phyloP scores from a whole-genome alignment of 345 rosid genomes.

The Salix suchowensis region DNA sequence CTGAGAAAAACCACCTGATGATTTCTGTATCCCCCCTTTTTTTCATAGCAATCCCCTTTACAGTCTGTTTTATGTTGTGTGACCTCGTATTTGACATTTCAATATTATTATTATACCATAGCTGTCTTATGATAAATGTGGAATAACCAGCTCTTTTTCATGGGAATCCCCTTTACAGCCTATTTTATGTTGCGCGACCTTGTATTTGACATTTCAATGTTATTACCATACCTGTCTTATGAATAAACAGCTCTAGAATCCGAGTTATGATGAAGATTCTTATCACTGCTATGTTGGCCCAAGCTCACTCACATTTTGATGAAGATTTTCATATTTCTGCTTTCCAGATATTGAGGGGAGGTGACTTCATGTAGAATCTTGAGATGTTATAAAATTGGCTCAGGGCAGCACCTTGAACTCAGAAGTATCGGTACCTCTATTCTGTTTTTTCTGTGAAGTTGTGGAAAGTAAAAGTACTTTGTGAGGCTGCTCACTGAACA shows the following conservation, averaged over 20 bases:
- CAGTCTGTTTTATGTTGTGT: neutral
- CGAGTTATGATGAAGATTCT: neutral
- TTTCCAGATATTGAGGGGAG: conserved; percentile 37
- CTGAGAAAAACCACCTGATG: neutral
- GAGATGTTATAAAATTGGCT: conserved; percentile 21
- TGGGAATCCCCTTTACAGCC: neutral
- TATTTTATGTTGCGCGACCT: neutral
- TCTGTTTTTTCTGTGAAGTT: conserved; percentile 22
- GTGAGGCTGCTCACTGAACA: conserved; percentile 14
- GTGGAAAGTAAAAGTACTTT: conserved; percentile 32
- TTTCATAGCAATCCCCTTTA: neutral
- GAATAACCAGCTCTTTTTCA: neutral
- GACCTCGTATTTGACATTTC: neutral
- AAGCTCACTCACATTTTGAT: conserved; percentile 4
- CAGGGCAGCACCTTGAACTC: conserved; percentile 17
- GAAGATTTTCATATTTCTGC: conserved; percentile 12
- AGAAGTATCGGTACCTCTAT: conserved; percentile 22
- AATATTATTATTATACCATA: neutral
- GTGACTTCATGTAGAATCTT: conserved; percentile 28
- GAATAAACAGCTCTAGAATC: neutral
- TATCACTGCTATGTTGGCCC: neutral
- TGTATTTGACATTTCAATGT: neutral
- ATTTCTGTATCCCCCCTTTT: neutral
- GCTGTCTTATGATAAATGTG: neutral
- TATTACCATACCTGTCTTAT: neutral